phyloP scores from a whole-genome alignment of 2,329 filamentous ascomycete genomes.

The Neofusicoccum laricinum region DNA sequence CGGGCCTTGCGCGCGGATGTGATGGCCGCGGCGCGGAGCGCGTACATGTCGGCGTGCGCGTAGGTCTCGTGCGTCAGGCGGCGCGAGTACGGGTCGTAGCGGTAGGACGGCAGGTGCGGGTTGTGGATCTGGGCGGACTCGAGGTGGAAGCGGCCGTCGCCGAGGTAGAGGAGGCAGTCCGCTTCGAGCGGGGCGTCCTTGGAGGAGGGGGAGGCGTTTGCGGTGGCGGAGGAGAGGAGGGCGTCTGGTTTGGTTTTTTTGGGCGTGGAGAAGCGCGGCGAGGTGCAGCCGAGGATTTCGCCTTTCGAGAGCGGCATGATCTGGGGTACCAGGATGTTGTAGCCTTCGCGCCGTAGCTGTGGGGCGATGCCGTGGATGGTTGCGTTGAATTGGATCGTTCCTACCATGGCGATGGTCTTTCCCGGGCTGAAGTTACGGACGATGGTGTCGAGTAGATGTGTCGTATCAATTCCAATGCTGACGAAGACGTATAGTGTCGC shows the following conservation, averaged over 20 bases:
- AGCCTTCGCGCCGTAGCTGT: conserved; percentile 78
- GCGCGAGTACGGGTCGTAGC: conserved; percentile 94
- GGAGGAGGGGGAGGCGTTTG: conserved; percentile 32
- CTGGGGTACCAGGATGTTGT: conserved; percentile 82
- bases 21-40: conserved; percentile 75
- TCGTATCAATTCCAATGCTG: conserved; percentile 91
- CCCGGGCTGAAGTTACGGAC: conserved; percentile 82
- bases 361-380: conserved; percentile 84
- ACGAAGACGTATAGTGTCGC: conserved; percentile 98
- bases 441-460: conserved; percentile 80
- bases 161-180: conserved; percentile 82
- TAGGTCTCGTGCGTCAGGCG: conserved; percentile 90
- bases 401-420: conserved; percentile 88
- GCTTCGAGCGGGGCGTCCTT: conserved; percentile 48
- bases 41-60: conserved; percentile 86
- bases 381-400: conserved; percentile 98
- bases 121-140: conserved; percentile 99
- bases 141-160: conserved; percentile 91
- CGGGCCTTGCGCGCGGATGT: conserved; percentile 68
- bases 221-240: conserved; percentile 27
- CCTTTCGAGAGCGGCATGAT: conserved; percentile 90
- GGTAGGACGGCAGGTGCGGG: conserved; percentile 82
- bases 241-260: neutral
- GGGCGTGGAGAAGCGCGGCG: conserved; percentile 59
- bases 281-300: conserved; percentile 96